Conservation (phyloP, 108 stramenopile genomes). For the Fragilariopsis cylindrus region DNA sequence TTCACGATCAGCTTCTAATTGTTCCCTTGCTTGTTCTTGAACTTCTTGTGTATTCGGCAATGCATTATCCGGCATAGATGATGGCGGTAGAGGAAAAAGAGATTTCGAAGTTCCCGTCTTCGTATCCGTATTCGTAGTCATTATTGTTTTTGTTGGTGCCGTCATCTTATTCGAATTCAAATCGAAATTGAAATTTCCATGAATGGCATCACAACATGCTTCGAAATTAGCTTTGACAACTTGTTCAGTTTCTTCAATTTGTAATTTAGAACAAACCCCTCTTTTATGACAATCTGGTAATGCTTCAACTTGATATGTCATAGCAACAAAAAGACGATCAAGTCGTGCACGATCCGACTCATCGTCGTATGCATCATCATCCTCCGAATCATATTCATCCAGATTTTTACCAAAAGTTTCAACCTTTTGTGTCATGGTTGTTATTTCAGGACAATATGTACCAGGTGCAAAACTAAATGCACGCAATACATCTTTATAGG, state of each 20-base stretch:
- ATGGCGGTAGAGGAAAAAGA: neutral
- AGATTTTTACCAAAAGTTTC: neutral
- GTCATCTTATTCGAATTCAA: too few species aligned
- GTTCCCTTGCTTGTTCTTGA: constrained; percentile 39
- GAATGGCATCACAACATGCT: neutral
- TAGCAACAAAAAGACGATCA: constrained; percentile 33
- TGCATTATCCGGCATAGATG: neutral
- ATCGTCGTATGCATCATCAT: constrained; percentile 19
- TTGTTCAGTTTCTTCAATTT: constrained; percentile 31
- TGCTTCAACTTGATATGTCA: constrained; percentile 21
- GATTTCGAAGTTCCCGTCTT: too few species aligned
- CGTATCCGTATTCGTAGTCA: too few species aligned
- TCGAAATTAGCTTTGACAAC: constrained; percentile 30
- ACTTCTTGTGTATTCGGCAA: constrained; percentile 32
- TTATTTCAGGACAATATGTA: constrained; percentile 34
- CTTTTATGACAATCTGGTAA: constrained; percentile 1
- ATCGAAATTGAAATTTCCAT: neutral
- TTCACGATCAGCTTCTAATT: constrained; percentile 35
- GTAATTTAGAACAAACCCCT: constrained; percentile 1
- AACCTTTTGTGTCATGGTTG: constrained; percentile 66
- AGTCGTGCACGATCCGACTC: constrained; percentile 11
- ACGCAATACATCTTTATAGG: constrained; percentile 52
- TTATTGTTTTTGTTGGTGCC: too few species aligned
- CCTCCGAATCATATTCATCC: constrained; percentile 9
- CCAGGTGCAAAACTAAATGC: constrained; percentile 62